Conservation (phyloP, 345 rosid species). For the Gossypium arboreum region DNA sequence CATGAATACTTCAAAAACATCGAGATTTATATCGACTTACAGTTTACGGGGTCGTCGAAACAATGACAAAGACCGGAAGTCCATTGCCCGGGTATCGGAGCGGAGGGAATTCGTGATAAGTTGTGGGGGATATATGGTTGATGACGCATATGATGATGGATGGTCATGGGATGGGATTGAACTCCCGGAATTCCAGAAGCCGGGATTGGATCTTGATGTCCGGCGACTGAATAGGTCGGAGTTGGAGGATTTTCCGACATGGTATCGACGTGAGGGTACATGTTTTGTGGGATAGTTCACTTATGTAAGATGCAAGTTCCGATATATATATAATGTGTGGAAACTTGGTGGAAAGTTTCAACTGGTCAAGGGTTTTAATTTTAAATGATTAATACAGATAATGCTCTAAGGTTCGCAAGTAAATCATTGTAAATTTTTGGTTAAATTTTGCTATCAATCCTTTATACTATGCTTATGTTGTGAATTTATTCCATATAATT, state of each 20-base stretch:
- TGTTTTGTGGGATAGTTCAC: neutral
- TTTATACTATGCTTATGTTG: too few relatives aligned
- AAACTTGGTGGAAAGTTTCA: neutral
- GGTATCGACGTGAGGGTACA: neutral
- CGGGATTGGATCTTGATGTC: neutral
- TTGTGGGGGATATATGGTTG: neutral
- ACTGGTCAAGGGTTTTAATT: too few relatives aligned
- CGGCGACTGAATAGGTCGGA: neutral
- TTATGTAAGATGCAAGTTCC: neutral
- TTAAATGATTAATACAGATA: too few relatives aligned
- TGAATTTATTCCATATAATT: too few relatives aligned
- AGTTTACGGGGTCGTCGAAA: constrained; percentile 6
- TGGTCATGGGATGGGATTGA: neutral
- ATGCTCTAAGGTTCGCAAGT: neutral
- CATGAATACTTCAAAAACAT: neutral
- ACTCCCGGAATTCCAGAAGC: neutral
- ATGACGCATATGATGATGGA: neutral
- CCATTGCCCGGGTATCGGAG: neutral
- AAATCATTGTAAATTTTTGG: neutral
- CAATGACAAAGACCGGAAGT: constrained; percentile 11
- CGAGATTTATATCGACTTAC: neutral
- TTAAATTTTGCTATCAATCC: too few relatives aligned
- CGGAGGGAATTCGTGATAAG: neutral
- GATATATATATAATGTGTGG: neutral
- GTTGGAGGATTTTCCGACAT: neutral